These are phyloP conservation scores for Senecio squalidus DNA, from an alignment of 140 eudicot species.

Conservation along the genomic window DNA sequence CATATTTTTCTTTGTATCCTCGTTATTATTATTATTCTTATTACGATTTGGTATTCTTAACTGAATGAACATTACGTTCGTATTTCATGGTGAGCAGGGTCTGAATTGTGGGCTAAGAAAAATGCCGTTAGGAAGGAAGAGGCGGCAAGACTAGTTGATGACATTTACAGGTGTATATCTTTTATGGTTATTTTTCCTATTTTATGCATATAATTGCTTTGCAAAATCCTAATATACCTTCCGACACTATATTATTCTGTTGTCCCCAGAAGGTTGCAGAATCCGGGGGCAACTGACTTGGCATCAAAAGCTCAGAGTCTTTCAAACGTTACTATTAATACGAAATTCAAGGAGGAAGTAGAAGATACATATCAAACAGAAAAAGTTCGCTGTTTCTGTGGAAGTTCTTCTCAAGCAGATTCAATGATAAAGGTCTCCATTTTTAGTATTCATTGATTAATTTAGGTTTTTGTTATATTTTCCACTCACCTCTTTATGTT, in stretches of 20 bases:
- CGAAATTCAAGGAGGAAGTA: constrained; percentile 54
- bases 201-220: constrained; percentile 6
- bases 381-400: constrained; percentile 87
- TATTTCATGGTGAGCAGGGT: constrained; percentile 40
- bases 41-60: background rate
- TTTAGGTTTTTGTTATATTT: background rate
- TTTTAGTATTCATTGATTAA: background rate
- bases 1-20: background rate
- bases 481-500: constrained; percentile 2
- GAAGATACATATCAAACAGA: constrained; percentile 53
- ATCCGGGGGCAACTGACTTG: constrained; percentile 65
- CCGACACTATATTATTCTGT: background rate
- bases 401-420: constrained; percentile 60
- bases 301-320: constrained; percentile 58
- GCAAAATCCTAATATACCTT: background rate
- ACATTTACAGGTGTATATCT: constrained; percentile 67
- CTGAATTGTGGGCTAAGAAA: constrained; percentile 83
- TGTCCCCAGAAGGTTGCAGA: constrained; percentile 77
- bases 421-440: constrained; percentile 67
- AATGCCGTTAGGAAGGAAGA: constrained; percentile 63
- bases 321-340: constrained; percentile 40
- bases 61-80: constrained; percentile 18
- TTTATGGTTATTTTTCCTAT: background rate
- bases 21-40: background rate
- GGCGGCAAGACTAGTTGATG: constrained; percentile 82